Evolutionary conservation across 306 rosid species (phyloP).

Genomic region (Morella rubra): DNA sequence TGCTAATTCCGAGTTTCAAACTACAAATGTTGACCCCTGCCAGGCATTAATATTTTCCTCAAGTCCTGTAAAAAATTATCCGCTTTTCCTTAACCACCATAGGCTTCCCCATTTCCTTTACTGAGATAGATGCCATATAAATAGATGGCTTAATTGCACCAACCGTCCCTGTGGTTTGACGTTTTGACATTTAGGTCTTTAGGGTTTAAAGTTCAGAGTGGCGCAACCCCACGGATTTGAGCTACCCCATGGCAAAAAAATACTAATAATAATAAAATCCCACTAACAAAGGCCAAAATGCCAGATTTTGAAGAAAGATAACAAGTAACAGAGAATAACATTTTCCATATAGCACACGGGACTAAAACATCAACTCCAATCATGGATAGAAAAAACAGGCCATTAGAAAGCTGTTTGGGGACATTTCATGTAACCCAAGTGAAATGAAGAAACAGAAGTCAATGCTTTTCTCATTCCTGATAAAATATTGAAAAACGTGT

Average conservation of each 20-base stretch:
- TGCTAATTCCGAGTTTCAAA: background rate
- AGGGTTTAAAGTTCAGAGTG: too few species aligned
- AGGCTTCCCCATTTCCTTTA: too few species aligned
- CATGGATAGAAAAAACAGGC: background rate
- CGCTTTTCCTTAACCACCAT: background rate
- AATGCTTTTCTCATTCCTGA: slow-evolving; percentile 11
- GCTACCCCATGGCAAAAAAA: too few species aligned
- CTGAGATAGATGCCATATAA: too few species aligned
- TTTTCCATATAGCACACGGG: background rate
- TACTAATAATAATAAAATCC: too few species aligned
- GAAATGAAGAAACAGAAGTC: background rate
- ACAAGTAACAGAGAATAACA: too few species aligned
- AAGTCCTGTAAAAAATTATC: background rate
- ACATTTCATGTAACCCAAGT: background rate
- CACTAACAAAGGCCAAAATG: background rate
- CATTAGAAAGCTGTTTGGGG: background rate
- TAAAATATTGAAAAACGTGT: slow-evolving; percentile 15
- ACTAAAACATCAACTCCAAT: background rate
- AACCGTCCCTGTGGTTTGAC: too few species aligned
- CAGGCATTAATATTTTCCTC: background rate
- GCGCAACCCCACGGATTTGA: too few species aligned
- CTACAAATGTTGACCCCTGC: background rate
- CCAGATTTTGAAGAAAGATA: background rate
- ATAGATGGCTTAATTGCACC: too few species aligned
- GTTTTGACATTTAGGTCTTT: too few species aligned